Conservation (phyloP, 495 filamentous ascomycete species). For the Penicillium ochrochloron region DNA sequence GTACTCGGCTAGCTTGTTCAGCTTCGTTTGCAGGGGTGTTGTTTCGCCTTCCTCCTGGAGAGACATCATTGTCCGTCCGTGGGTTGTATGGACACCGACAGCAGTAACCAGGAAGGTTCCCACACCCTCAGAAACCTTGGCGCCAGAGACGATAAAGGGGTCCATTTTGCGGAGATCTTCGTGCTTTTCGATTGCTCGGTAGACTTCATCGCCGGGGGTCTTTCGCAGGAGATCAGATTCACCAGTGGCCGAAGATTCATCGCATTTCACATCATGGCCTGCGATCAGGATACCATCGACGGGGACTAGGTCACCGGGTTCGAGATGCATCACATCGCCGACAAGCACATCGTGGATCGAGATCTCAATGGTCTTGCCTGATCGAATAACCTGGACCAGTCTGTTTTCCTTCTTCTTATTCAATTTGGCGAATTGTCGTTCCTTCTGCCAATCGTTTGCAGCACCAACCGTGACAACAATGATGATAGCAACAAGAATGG, state of each 20-base stretch:
- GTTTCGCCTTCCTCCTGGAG: constrained; percentile 88
- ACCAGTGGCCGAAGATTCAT: constrained; percentile 83
- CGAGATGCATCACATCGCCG: constrained; percentile 81
- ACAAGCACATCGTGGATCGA: constrained; percentile 81
- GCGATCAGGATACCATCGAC: constrained; percentile 78
- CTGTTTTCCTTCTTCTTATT: constrained; percentile 77
- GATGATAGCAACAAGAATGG: constrained; percentile 74
- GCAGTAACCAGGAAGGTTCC: constrained; percentile 87
- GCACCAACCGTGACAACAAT: constrained; percentile 78
- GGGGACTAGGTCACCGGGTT: constrained; percentile 87
- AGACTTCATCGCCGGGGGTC: constrained; percentile 75
- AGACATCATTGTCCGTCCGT: constrained; percentile 94
- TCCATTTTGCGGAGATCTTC: constrained; percentile 83
- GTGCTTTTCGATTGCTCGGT: constrained; percentile 73
- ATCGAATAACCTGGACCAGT: constrained; percentile 73
- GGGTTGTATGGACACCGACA: constrained; percentile 83
- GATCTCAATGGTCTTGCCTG: constrained; percentile 75
- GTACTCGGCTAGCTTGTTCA: constrained; percentile 87
- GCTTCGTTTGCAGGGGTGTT: constrained; percentile 91
- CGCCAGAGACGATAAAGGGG: constrained; percentile 91
- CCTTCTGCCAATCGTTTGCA: constrained; percentile 79
- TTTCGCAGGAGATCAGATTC: constrained; percentile 85
- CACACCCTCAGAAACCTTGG: constrained; percentile 89
- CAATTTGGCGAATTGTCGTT: constrained; percentile 74
- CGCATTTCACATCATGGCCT: constrained; percentile 76